Evolutionary conservation across 495 filamentous ascomycete genomes (phyloP), one percentile per base, ranked within the genome.

Genomic region (Aspergillus heteromorphus): DNA sequence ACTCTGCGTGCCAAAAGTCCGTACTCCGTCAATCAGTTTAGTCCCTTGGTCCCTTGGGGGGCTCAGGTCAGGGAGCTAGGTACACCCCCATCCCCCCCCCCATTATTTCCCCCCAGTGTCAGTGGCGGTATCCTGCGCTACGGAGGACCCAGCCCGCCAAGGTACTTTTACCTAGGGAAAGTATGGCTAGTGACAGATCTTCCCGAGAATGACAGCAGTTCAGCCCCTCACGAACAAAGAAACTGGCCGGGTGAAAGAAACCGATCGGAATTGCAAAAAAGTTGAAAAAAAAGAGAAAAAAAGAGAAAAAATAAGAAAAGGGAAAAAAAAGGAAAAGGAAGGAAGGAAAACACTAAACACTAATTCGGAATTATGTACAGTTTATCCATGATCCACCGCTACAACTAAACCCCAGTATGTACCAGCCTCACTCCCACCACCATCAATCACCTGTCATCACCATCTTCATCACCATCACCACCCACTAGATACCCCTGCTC

Each of bases 271-370:
- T n/a, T n/a, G n/a, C n/a, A n/a, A n/a, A n/a, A n/a, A n/a, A n/a
- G n/a, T n/a, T n/a, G n/a, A n/a, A n/a, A n/a, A 51, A 40, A 30
- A 30, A 18, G 48, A 51, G 48, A 47, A 53, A 52, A 41, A 54
- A 61, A 51, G 40, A n/a, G n/a, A n/a, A 51, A 40, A 30, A 30
- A 18, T 38, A 51, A 41, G 40, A 53, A 52, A 43, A 51, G 57
- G 48, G 41, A 53, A 58, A 45, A 55, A 42, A 61, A 51, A 41
- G 49, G 38, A 13, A 42, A 48, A 49, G 9, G 34, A 40, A 50
- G 53, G 10, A 30, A 5, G 29, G 29, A 30, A 5, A 30, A n/a
- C n/a, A n/a, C n/a, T n/a, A n/a, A n/a, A n/a, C 29, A 14, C 31
- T n/a, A 11, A 43, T 23, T 23, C 16, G 20, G 40, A 27, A 27